A percentile compares a stretch with the other conserved stretches of the same genome.
Evolutionary conservation across 2,329 filamentous ascomycete species (phyloP).

Genomic region (Nemania sp.): DNA sequence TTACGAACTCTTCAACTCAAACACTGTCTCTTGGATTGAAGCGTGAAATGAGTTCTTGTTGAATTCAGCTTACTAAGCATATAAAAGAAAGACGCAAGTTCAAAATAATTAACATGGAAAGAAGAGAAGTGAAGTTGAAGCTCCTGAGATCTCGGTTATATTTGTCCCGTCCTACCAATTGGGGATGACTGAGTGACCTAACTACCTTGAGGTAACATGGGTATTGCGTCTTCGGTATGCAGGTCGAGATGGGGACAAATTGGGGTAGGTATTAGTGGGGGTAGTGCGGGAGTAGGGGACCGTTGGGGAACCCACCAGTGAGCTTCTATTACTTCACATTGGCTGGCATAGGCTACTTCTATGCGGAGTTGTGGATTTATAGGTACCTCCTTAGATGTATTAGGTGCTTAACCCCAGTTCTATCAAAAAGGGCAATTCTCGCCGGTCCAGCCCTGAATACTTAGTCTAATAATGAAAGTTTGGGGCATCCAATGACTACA

Average conservation of each 20-base stretch:
- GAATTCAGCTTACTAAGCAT: background rate
- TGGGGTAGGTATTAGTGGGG: slow-evolving; percentile 16
- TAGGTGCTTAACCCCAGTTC: background rate
- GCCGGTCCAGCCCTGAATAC: slow-evolving; percentile 3
- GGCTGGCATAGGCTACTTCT: background rate
- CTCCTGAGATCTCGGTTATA: slow-evolving; percentile 27
- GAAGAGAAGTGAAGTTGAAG: slow-evolving; percentile 19
- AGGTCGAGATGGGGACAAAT: slow-evolving; percentile 8
- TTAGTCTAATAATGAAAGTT: background rate
- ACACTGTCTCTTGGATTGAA: background rate
- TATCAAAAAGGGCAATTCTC: slow-evolving; percentile 15
- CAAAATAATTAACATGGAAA: background rate
- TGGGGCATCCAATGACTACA: slow-evolving; percentile 3
- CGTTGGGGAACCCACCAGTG: slow-evolving; percentile 6
- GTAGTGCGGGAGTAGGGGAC: slow-evolving; percentile 8
- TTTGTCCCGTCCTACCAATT: slow-evolving; percentile 24
- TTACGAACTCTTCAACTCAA: slow-evolving; percentile 6
- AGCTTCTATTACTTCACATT: slow-evolving; percentile 16
- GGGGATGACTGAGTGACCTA: slow-evolving; percentile 9
- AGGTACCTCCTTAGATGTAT: background rate
- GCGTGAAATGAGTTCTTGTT: background rate
- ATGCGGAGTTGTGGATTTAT: background rate
- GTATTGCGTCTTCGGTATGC: background rate
- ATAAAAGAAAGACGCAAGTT: background rate
- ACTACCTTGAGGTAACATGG: background rate